A percentile compares a stretch with the other conserved stretches of the same genome.
phyloP scores from a whole-genome alignment of 106 monocot genomes.

The Dendrobium chrysotoxum region DNA sequence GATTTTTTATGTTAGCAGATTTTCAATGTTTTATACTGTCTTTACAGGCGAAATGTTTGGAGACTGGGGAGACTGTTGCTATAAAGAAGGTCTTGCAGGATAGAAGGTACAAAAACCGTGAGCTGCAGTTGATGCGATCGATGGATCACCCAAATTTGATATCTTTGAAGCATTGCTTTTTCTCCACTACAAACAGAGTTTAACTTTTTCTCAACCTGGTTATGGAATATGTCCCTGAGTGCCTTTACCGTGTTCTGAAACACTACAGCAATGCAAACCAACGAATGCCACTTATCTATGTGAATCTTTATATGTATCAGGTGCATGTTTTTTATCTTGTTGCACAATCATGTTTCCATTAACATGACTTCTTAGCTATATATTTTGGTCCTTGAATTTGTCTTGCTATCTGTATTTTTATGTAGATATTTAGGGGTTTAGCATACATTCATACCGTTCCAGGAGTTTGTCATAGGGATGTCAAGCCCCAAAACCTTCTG shows the following conservation, averaged over 20 bases:
- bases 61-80: constrained; percentile 81
- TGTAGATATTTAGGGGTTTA: constrained; percentile 83
- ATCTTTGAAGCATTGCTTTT: constrained; percentile 80
- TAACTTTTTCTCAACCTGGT: constrained; percentile 84
- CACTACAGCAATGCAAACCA: constrained; percentile 38
- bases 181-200: constrained; percentile 72
- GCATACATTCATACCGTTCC: constrained; percentile 86
- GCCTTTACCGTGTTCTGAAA: constrained; percentile 47
- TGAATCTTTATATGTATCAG: constrained; percentile 81
- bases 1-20: not conserved
- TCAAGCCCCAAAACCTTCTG: constrained; percentile 91
- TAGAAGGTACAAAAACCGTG: constrained; percentile 74
- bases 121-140: constrained; percentile 71
- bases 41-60: constrained; percentile 84
- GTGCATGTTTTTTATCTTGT: constrained; percentile 14
- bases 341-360: no score
- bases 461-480: constrained; percentile 87
- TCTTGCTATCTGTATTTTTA: not conserved
- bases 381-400: not conserved
- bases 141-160: constrained; percentile 80
- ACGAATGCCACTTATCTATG: constrained; percentile 80
- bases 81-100: constrained; percentile 83
- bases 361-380: not conserved
- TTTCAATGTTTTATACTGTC: not conserved
- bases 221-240: constrained; percentile 87